Conservation (phyloP, 2,329 filamentous ascomycete species). For the Camptophora hylomeconis region DNA sequence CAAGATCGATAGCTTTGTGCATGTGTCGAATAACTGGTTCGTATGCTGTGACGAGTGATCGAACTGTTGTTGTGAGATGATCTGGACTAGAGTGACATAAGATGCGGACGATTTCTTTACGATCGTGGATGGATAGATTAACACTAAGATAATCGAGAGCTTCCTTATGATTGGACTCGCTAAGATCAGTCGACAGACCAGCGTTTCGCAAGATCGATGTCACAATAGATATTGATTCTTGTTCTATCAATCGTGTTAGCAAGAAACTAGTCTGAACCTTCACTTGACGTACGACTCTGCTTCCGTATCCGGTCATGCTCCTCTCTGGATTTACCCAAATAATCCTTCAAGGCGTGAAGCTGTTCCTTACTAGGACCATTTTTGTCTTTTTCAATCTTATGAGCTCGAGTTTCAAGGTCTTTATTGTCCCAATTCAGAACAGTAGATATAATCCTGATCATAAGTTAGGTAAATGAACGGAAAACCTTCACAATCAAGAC, state of each 20-base stretch:
- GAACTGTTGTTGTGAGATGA: slow-evolving; percentile 54
- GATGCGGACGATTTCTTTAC: slow-evolving; percentile 54
- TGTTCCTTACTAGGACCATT: slow-evolving; percentile 47
- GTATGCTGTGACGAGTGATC: slow-evolving; percentile 53
- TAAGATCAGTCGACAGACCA: slow-evolving; percentile 31
- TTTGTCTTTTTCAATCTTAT: slow-evolving; percentile 51
- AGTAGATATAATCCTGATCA: slow-evolving; percentile 54
- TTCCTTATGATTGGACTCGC: slow-evolving; percentile 47
- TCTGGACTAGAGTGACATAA: slow-evolving; percentile 60
- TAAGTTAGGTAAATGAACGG: background rate
- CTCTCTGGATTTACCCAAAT: slow-evolving; percentile 39
- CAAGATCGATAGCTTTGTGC: slow-evolving; percentile 59
- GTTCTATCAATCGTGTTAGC: slow-evolving; percentile 18
- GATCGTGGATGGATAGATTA: slow-evolving; percentile 58
- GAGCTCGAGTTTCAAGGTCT: slow-evolving; percentile 53
- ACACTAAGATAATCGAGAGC: slow-evolving; percentile 59
- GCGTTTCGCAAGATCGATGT: slow-evolving; percentile 46
- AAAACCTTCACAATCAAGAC: slow-evolving; percentile 5
- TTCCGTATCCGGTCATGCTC: slow-evolving; percentile 47
- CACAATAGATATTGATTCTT: slow-evolving; percentile 52
- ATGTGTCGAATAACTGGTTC: slow-evolving; percentile 62
- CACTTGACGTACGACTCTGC: slow-evolving; percentile 39
- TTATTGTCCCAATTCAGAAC: slow-evolving; percentile 60
- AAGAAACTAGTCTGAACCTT: slow-evolving; percentile 8
- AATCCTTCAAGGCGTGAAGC: slow-evolving; percentile 46